Base-by-base conservation (phyloP, 495 filamentous ascomycete genomes). In the Aspergillus steynii region DNA sequence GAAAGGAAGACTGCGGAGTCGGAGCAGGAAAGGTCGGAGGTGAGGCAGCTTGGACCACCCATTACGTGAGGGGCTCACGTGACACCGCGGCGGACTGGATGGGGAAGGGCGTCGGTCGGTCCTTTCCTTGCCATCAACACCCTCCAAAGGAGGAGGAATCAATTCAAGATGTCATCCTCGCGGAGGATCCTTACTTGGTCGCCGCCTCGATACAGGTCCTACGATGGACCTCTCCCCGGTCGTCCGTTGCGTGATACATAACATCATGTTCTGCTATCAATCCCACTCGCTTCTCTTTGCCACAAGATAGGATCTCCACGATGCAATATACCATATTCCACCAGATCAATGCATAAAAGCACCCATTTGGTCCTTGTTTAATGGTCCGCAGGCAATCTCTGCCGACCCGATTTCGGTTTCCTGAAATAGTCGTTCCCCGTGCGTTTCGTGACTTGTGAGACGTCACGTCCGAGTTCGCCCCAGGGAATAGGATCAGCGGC, bases 391-490 rank as follows among this genome's bases (percentile, higher is more conserved):
- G 1, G 37, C 12, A 42, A 42, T 42, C 15, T 12, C 51, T 29
- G 20, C 27, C 27, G 15, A 53, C 29, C 29, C 28, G 29, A 29
- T 53, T 53, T 28, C 27, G 10, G 37, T 42, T 42, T 31, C 29
- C 29, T 29, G 25, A 28, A 12, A 29, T 29, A 15, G 29, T 53
- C 46, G 49, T n/a, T 28, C n/a, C 32, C 54, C 37, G 29, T 50
- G 45, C 47, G 51, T 54, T 56, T 31, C 5, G 31, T 58, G 20
- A 50, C 51, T 31, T 60, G 56, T 67, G 56, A 64, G 65, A 62
- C 53, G 61, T 64, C 61, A 67, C 7, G 56, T 60, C 50, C 48
- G 28, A 31, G 8, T 20, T n/a, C 48, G 37, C 10, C 37, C 20
- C 37, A 42, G 37, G 37, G 12, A 29, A 56, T 57, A 55, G 52